phyloP scores from a whole-genome alignment of 2,329 filamentous ascomycete species.

The Penicillium sp. region DNA sequence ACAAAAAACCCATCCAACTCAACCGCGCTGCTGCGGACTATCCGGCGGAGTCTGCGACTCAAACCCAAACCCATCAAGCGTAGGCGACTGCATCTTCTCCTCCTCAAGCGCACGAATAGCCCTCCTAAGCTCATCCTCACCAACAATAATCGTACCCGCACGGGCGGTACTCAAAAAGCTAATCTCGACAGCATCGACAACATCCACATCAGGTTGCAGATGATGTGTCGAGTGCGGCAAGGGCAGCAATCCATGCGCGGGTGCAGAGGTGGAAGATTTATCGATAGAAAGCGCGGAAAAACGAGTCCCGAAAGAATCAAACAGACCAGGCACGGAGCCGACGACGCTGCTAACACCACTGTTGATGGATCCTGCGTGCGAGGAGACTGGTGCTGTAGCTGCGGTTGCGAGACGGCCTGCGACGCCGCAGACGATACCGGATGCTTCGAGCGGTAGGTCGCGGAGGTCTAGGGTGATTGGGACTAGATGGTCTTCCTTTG shows the following conservation, averaged over 20 bases:
- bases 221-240: not conserved
- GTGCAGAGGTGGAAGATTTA: not conserved
- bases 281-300: constrained; percentile 7
- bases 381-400: constrained; percentile 45
- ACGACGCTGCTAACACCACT: constrained; percentile 18
- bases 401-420: constrained; percentile 77
- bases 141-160: constrained; percentile 84
- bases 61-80: not conserved
- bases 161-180: constrained; percentile 87
- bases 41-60: not conserved
- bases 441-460: constrained; percentile 78
- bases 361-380: not conserved
- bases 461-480: constrained; percentile 87
- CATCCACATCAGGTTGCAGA: constrained; percentile 26
- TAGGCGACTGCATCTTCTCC: not conserved
- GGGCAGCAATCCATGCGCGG: not conserved
- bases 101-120: constrained; percentile 67
- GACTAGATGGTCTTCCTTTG: constrained; percentile 66
- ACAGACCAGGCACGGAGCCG: constrained; percentile 18
- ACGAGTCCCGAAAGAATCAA: constrained; percentile 18
- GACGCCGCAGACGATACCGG: constrained; percentile 92
- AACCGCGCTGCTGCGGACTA: not conserved
- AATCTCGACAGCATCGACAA: constrained; percentile 63
- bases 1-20: not conserved
- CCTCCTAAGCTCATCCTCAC: constrained; percentile 67